Percentiles rank a stretch among this genome's conserved stretches.
Evolutionary conservation across 2,329 filamentous ascomycete genomes (phyloP).

Genomic region (Trichoderma koningiopsis): DNA sequence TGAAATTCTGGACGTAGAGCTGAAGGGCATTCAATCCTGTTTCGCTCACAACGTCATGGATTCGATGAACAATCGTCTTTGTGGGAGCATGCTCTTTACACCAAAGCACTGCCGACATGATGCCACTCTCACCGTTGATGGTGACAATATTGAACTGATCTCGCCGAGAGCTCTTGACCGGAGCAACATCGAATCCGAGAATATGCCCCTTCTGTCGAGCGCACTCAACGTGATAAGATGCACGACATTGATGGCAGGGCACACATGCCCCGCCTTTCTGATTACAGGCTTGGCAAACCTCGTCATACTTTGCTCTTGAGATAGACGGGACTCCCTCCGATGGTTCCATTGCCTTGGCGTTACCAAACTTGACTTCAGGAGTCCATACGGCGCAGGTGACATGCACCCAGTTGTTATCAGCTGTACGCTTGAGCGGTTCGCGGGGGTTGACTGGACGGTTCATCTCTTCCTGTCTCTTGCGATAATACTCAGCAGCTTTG

Average conservation of each 20-base stretch:
- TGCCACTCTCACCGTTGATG: conserved; percentile 77
- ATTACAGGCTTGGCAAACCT: conserved; percentile 83
- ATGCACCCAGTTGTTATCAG: conserved; percentile 98
- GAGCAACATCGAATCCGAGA: conserved; percentile 87
- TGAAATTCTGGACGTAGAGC: conserved; percentile 84
- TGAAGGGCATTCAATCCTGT: conserved; percentile 79
- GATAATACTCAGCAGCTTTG: conserved; percentile 79
- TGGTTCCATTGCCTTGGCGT: conserved; percentile 76
- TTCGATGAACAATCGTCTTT: conserved; percentile 73
- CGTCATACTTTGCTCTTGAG: conserved; percentile 69
- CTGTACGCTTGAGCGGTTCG: conserved; percentile 89
- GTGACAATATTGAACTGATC: conserved; percentile 80
- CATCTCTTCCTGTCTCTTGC: conserved; percentile 77
- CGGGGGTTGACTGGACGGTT: conserved; percentile 82
- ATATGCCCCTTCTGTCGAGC: conserved; percentile 80
- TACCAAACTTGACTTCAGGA: conserved; percentile 89
- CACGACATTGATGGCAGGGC: conserved; percentile 73
- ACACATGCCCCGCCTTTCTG: conserved; percentile 76
- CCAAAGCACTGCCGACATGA: conserved; percentile 85
- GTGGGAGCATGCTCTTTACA: conserved; percentile 83
- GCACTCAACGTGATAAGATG: conserved; percentile 75
- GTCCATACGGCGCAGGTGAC: conserved; percentile 91
- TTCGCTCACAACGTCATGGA: conserved; percentile 74
- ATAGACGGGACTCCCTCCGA: conserved; percentile 91
- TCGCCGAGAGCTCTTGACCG: conserved; percentile 84